These are phyloP conservation scores for Lactarius trivialis DNA, from an alignment of 768 basidiomycete species.

Conservation along the genomic window DNA sequence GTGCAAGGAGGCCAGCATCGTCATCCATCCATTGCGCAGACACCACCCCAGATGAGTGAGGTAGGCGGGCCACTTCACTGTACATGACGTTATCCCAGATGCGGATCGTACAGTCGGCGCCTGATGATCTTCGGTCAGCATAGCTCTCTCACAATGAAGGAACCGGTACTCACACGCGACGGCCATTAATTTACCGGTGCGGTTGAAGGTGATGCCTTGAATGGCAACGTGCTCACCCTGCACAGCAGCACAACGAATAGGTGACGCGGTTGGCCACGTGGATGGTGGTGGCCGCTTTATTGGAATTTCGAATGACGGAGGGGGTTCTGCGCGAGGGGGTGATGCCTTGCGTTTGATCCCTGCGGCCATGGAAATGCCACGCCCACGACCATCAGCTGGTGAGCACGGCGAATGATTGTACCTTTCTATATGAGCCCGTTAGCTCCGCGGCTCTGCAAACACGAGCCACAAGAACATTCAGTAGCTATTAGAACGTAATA, in stretches of 20 bases:
- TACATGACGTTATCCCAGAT: slow-evolving; percentile 49
- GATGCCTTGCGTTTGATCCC: slow-evolving; percentile 22
- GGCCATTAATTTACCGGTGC: slow-evolving; percentile 51
- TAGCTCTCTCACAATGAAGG: neutral
- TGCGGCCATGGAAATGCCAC: neutral
- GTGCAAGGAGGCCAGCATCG: slow-evolving; percentile 18
- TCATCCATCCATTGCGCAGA: slow-evolving; percentile 49
- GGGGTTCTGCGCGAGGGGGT: slow-evolving; percentile 9
- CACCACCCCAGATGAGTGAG: slow-evolving; percentile 44
- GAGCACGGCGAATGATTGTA: neutral
- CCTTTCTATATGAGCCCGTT: slow-evolving; percentile 5
- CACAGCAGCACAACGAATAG: slow-evolving; percentile 34
- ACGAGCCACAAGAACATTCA: neutral
- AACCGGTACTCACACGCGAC: slow-evolving; percentile 43
- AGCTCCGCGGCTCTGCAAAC: neutral
- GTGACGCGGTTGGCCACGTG: slow-evolving; percentile 45
- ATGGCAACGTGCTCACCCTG: slow-evolving; percentile 45
- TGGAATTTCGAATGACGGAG: slow-evolving; percentile 5
- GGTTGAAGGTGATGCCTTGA: slow-evolving; percentile 42
- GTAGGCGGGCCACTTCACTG: slow-evolving; percentile 50
- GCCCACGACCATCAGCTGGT: slow-evolving; percentile 11
- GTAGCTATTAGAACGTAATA: neutral
- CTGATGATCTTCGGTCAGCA: slow-evolving; percentile 29
- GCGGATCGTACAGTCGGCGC: slow-evolving; percentile 49
- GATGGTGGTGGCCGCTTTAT: slow-evolving; percentile 31